Evolutionary conservation across 306 rosid species (phyloP), one percentile per base, ranked within the genome.

Genomic region (Cucumis melo): DNA sequence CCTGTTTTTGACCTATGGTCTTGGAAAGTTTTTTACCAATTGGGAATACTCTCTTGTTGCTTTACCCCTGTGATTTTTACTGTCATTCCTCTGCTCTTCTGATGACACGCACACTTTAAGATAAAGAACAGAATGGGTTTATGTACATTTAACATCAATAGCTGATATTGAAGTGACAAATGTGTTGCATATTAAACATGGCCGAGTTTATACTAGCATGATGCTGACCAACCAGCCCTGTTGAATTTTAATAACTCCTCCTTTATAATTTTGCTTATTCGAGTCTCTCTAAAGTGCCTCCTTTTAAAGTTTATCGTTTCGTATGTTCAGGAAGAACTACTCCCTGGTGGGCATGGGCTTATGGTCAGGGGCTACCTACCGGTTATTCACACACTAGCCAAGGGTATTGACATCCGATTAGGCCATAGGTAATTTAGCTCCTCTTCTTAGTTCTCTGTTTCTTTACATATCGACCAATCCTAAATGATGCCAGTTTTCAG

Each of bases 341-440:
- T 94, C 61, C 99, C 99, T 76, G 99, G 99, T 72, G 99, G 99
- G 74, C 99, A 94, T 78, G 99, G 99, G 66, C 93, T 94, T 55
- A 94, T 94, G 99, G 95, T 90, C 70, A 88, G 99, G 83, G 99
- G 98, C 27, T 94, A 94, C 81, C 85, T 86, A 76, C 99, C 99
- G 54, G 98, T 94, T 77, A 89, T 94, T 79, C 88, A 94, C 86
- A 92, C 98, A 64, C 95, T 94, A 32, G 99, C 98, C 53, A 94
- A 92, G 87, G 99, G 99, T 84, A 87, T 94, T 27, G 98, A 94
- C 78, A 82, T 94, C 75, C 99, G 93, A 44, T 77, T 92, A 66
- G 83, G 90, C 53, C 99, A 94, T 79, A 90, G 93, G 99, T 94
- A 81, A 21, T 64, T 61, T 5, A 9, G 71, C 71, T 27, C 23